Evolutionary conservation across 2,329 filamentous ascomycete species (phyloP).

Genomic region (Colletotrichum liaoningense): DNA sequence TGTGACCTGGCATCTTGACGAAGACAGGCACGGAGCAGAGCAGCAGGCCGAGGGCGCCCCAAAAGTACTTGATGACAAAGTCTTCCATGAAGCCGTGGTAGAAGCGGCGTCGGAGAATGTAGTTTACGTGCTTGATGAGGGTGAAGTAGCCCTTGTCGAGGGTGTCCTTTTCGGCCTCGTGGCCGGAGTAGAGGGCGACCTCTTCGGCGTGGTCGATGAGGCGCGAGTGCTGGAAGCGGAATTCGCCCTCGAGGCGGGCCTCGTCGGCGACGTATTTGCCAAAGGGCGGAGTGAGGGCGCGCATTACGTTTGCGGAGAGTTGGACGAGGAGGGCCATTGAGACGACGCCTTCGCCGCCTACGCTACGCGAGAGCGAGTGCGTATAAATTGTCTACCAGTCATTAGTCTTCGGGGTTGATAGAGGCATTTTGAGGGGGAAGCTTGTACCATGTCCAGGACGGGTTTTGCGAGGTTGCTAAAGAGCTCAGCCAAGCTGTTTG

Average conservation of each 20-base stretch:
- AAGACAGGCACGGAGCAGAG: slow-evolving; percentile 97
- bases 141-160: slow-evolving; percentile 99
- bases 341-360: slow-evolving; percentile 95
- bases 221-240: slow-evolving; percentile 92
- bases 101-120: slow-evolving; percentile 88
- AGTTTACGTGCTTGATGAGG: slow-evolving; percentile 98
- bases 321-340: slow-evolving; percentile 96
- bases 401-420: not conserved
- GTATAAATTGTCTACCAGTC: slow-evolving; percentile 83
- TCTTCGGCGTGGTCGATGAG: slow-evolving; percentile 98
- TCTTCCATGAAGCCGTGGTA: slow-evolving; percentile 99
- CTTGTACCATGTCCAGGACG: slow-evolving; percentile 83
- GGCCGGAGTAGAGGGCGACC: slow-evolving; percentile 89
- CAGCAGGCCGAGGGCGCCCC: slow-evolving; percentile 91
- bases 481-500: slow-evolving; percentile 91
- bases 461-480: slow-evolving; percentile 98
- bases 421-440: not conserved
- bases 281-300: slow-evolving; percentile 93
- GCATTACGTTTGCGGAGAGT: slow-evolving; percentile 91
- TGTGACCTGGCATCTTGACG: slow-evolving; percentile 85
- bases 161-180: slow-evolving; percentile 94
- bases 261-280: slow-evolving; percentile 98
- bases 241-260: slow-evolving; percentile 93
- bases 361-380: slow-evolving; percentile 90
- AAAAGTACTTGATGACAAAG: slow-evolving; percentile 99